Evolutionary conservation across 208 protist genomes (phyloP).

Genomic region (Crithidia fasciculata): DNA sequence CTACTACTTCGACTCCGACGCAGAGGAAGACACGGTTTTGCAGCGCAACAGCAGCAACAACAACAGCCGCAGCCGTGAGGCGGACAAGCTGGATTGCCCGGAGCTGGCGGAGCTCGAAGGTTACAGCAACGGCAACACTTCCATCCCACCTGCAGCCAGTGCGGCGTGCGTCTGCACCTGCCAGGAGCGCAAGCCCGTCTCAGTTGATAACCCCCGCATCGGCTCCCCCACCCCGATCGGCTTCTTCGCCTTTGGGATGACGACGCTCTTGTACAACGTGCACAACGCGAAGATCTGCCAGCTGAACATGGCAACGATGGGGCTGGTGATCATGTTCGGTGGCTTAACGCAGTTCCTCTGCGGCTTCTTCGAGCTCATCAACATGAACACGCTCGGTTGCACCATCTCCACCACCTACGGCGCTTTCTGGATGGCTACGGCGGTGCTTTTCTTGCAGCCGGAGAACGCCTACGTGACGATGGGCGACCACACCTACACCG

Average conservation of each 20-base stretch:
- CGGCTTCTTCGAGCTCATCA: constrained; percentile 60
- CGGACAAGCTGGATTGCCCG: not conserved
- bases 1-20: constrained; percentile 34
- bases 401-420: constrained; percentile 56
- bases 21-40: not conserved
- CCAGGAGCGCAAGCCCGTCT: constrained; percentile 15
- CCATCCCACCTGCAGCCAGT: not conserved
- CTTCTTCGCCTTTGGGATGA: constrained; percentile 75
- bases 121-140: constrained; percentile 1
- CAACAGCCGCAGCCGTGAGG: not conserved
- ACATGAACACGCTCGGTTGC: constrained; percentile 65
- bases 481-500: constrained; percentile 22
- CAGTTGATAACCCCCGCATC: constrained; percentile 28
- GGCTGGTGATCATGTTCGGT: constrained; percentile 52
- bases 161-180: constrained; percentile 13
- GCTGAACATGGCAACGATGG: constrained; percentile 43
- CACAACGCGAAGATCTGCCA: constrained; percentile 51
- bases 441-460: constrained; percentile 39
- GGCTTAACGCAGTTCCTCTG: constrained; percentile 61
- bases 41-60: not conserved
- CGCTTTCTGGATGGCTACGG: constrained; percentile 58
- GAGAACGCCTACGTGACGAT: constrained; percentile 19
- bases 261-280: constrained; percentile 64
- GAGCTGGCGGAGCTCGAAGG: constrained; percentile 5
- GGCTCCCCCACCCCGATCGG: constrained; percentile 49